Evolutionary conservation across 345 rosid species (phyloP), one percentile per base, ranked within the genome.

Genomic region (Brassica juncea): DNA sequence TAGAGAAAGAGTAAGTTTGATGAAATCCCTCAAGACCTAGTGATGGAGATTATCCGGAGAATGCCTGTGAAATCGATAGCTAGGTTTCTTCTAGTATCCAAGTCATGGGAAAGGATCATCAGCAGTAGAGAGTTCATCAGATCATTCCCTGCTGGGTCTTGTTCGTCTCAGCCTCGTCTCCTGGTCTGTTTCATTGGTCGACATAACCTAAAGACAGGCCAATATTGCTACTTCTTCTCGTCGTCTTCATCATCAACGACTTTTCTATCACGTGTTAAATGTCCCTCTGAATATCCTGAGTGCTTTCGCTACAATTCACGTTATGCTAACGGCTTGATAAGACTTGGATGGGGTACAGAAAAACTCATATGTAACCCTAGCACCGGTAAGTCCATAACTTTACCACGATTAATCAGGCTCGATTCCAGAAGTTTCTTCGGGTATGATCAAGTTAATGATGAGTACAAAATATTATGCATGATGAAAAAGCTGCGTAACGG

Each of bases 51-150:
- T 4, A 0, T 73, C 10, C 14, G 60, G 30, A 73, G 77, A 62
- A 10, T 42, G 8, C 69, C 77, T 10, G 1, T 1, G 30, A 73
- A 42, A 62, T 42, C 42, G 2, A 2, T 73, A 30, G 42, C 30
- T 10, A 73, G 69, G 61, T 73, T 44, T 42, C 60, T 73, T 14
- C n/a, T 23, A 4, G 60, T 73, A 61, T 73, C 59, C 10, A 62
- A 73, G 69, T 27, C 19, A 44, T 44, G 77, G 69, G 42, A 0
- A 44, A 73, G 0, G 8, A 44, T 34, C 37, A 47, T 73, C 8
- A 30, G 44, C 44, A 28, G 69, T 62, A 11, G 5, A 44, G 8
- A 44, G 1, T 73, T 73, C 44, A 19, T 44, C 12, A 62, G 0
- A 44, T 62, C 61, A 12, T 62, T 10, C 21, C 61, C 69, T 11